Conservation (phyloP, 345 rosid genomes). For the Eutrema heterophyllum region DNA sequence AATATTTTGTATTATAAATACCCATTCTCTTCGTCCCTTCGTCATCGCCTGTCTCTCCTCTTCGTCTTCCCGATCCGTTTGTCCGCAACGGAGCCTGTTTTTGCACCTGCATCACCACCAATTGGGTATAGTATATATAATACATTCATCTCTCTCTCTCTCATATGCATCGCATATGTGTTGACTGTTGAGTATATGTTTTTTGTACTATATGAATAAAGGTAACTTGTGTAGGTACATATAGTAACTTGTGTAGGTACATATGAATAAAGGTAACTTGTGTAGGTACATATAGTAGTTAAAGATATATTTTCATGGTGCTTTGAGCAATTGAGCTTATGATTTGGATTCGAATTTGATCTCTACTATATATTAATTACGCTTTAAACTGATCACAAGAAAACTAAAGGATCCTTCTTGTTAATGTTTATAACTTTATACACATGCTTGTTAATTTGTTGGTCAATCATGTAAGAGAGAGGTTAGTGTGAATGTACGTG, state of each 20-base stretch:
- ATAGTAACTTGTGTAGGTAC: too few relatives aligned
- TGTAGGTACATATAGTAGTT: neutral
- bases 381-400: neutral
- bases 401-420: neutral
- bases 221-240: neutral
- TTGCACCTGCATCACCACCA: conserved; percentile 46
- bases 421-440: neutral
- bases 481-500: conserved; percentile 12
- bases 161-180: neutral
- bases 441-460: neutral
- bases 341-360: neutral
- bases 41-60: neutral
- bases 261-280: neutral
- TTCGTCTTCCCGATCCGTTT: conserved; percentile 23
- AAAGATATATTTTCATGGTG: neutral
- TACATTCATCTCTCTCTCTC: neutral
- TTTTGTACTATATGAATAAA: neutral
- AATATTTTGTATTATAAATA: conserved; percentile 7
- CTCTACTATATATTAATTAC: neutral
- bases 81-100: conserved; percentile 47
- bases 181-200: neutral
- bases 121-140: conserved; percentile 22
- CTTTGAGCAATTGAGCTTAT: neutral
- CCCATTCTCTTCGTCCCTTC: neutral
- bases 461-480: neutral